Evolutionary conservation across 148 eudicot genomes (phyloP), one percentile per base, ranked within the genome.

Genomic region (Pharnaceum exiguum): DNA sequence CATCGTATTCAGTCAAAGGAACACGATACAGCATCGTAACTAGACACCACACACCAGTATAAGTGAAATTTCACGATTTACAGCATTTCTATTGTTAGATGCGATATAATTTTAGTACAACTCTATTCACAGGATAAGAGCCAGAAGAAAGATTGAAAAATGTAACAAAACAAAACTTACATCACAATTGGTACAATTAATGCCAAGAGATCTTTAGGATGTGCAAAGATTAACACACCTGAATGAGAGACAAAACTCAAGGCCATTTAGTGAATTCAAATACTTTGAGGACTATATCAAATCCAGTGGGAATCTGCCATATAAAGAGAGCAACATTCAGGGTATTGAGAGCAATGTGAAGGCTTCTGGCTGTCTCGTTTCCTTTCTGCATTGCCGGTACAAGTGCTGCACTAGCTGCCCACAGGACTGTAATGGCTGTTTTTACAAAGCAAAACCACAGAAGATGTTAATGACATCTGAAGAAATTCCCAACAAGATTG

Each of bases 351-450:
- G 96, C 81, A 31, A 94, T 86, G 75, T 94, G 99, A 55, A 94
- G 89, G 79, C 54, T 94, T 70, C 99, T 79, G 3, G 99, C 99
- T 12, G 91, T 83, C 51, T 94, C 96, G 38, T 67, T 85, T 64
- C 99, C 99, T 76, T 86, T 93, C 75, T 94, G 99, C 99, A 89
- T 94, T 60, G 90, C 72, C 4, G 98, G 98, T 55, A 93, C 96
- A 42, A 88, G 77, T 12, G 98, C 86, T 10, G 96, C 98, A 5
- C 96, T 96, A 40, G 82, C 79, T 57, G 99, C 99, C 99, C 99
- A 94, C 22, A 94, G 77, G 64, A 86, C 89, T 4, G 99, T 86
- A 48, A 94, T 94, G 22, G 72, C 98, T 93, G 85, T 74, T 70
- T 57, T 26, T 23, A 31, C 17, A 24, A 40, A 7, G 5, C n/a